Base-by-base conservation (phyloP, 176 grass and related monocot genomes). In the Musa troglodytarum region DNA sequence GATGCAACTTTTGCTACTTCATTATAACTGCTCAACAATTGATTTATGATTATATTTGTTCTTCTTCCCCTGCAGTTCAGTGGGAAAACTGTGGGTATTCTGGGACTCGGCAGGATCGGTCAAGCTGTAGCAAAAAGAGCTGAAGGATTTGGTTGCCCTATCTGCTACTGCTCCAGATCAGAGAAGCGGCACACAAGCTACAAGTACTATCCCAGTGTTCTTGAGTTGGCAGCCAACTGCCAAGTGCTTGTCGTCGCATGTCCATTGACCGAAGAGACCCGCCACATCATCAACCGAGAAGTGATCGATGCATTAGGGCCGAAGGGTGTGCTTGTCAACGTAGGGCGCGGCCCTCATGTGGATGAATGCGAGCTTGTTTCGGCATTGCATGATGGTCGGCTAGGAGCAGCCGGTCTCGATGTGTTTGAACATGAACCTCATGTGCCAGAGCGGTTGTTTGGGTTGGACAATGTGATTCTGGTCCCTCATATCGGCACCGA, bases 381-480 rank as follows among this genome's bases (percentile, higher is more conserved):
- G 2, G 94, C 94, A 11, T 84, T 98, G 13, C n/a, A 66, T 1
- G 86, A 91, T 9, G 90, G 94, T 0, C 82, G 90, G 12, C 82
- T 98, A 0, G 94, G 90, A 15, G 90, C 88, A 49, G 88, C 90
- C 0, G 94, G 88, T 13, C 77, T 98, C 5, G 94, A 98, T 78
- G 94, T 98, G 58, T 98, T 93, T 16, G 94, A 91, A 80, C 74
- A 91, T 13, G 94, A 98, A 75, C 94, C 94, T 8, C 51, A 87
- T 11, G 86, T 87, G 10, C 86, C 88, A 0, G 88, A 93, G 58
- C 81, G 80, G 69, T 79, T 98, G 24, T 69, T 98, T 13, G 24
- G 8, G 17, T 54, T 98, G 63, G 90, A 98, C 62, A 91, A 91
- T 49, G 90, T 98, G n/a, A 90, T 93, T 22, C 15, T 93, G 76